Evolutionary conservation across 805 yeast species (phyloP), one percentile per base, ranked within the genome.

Genomic region (Wickerhamomyces alni): DNA sequence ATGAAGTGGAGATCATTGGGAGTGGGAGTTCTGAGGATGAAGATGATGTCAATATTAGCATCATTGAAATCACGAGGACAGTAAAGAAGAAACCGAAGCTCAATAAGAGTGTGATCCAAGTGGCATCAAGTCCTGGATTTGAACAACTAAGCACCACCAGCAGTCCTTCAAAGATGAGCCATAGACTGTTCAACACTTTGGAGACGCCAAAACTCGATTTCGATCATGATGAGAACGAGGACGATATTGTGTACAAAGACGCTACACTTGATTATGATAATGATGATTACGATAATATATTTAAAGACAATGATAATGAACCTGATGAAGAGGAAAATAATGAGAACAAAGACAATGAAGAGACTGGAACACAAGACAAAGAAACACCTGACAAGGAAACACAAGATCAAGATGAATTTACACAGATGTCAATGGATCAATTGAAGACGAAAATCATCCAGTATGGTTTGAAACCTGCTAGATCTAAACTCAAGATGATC

Each of bases 61-160:
- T 55, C 13, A 51, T 55, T 30, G 60, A 54, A 32, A 52, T 55
- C 10, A 51, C 54, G n/a, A 40, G 57, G 28, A 47, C 48, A 1
- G 36, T 51, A n/a, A n/a, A n/a, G 10, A 55, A 52, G 32, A 50
- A 39, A 29, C 30, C 30, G 5, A 38, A 42, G 19, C 27, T 29
- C 4, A 38, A 42, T 17, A 21, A 27, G 2, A 43, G 44, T 19
- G 44, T 50, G 5, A 12, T 53, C 16, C 58, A 54, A 37, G 58
- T 54, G 1, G 47, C 46, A 3, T 52, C 59, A 8, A 45, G 51
- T 16, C 55, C 43, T 3, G 33, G 45, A 34, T 26, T 34, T 21
- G 30, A 31, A 6, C 15, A 30, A 3, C n/a, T 27, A 9, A 43
- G 51, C 22, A 48, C 48, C 34, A 35, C 48, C 34, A 35, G 15